Conservation (phyloP, 345 rosid species). For the Acer yangbiense region DNA sequence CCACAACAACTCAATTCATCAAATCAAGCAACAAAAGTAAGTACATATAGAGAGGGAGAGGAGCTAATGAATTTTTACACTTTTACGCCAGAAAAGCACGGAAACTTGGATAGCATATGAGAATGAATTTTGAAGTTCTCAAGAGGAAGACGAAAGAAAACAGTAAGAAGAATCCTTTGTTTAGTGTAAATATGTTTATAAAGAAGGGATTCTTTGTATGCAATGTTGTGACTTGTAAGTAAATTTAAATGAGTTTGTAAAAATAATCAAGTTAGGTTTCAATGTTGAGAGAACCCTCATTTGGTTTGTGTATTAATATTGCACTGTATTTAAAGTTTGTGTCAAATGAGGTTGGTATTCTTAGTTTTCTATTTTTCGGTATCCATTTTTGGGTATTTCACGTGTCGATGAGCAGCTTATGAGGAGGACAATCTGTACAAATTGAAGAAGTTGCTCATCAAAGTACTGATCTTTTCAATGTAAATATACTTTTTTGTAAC, state of each 20-base stretch:
- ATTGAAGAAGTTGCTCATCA: conserved; percentile 22
- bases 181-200: conserved; percentile 40
- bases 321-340: conserved; percentile 25
- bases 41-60: conserved; percentile 29
- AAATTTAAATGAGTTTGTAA: conserved; percentile 15
- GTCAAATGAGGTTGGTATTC: conserved; percentile 1
- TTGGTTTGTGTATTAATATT: not conserved
- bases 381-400: not conserved
- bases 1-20: conserved; percentile 1
- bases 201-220: conserved; percentile 31
- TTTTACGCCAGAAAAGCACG: not conserved
- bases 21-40: conserved; percentile 3
- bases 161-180: conserved; percentile 24
- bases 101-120: conserved; percentile 15
- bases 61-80: conserved; percentile 8
- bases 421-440: conserved; percentile 40
- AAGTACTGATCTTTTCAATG: conserved; percentile 5
- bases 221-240: conserved; percentile 23
- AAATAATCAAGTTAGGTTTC: conserved; percentile 25
- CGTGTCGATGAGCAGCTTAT: conserved; percentile 19
- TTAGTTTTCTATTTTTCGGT: not conserved
- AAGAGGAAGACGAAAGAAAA: conserved; percentile 4
- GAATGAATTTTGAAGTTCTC: conserved; percentile 36
- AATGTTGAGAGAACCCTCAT: not conserved
- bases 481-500: conserved; percentile 7